A percentile compares a stretch with the other conserved stretches of the same genome.
Evolutionary conservation across 75 land plant genomes (phyloP).

Genomic region (Cupressus sempervirens): DNA sequence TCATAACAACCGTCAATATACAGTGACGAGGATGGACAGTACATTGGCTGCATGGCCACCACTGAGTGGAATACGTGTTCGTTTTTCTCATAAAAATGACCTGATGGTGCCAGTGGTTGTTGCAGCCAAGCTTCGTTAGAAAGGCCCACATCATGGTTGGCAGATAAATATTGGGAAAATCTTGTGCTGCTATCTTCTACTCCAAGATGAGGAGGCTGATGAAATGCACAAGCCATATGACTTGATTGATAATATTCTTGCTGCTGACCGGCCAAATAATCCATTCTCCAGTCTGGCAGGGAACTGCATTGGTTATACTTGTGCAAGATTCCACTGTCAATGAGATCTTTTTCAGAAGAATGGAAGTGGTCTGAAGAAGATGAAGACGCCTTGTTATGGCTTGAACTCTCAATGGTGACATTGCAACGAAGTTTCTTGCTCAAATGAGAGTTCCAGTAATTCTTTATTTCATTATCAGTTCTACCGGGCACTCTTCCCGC

Average conservation of each 20-base stretch:
- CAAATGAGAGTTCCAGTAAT: background rate
- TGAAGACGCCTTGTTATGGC: background rate
- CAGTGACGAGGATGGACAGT: background rate
- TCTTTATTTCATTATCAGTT: slow-evolving; percentile 1
- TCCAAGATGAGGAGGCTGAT: background rate
- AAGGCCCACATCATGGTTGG: background rate
- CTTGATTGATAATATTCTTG: background rate
- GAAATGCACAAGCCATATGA: background rate
- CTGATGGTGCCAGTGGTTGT: background rate
- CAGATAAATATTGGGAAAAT: too few relatives aligned
- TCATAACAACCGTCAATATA: background rate
- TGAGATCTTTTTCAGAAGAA: background rate
- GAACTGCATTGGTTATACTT: background rate
- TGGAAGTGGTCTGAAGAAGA: background rate
- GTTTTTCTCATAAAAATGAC: background rate
- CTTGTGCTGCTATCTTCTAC: too few relatives aligned
- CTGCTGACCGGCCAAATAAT: background rate
- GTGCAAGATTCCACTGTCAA: background rate
- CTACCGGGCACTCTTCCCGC: background rate
- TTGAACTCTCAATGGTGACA: background rate
- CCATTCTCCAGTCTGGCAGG: background rate
- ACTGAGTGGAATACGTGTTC: background rate
- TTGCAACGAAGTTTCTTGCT: background rate
- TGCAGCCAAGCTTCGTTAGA: background rate
- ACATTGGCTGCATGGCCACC: background rate